phyloP scores from a whole-genome alignment of 352 stramenopile species.

The Phytopythium ostracodes region DNA sequence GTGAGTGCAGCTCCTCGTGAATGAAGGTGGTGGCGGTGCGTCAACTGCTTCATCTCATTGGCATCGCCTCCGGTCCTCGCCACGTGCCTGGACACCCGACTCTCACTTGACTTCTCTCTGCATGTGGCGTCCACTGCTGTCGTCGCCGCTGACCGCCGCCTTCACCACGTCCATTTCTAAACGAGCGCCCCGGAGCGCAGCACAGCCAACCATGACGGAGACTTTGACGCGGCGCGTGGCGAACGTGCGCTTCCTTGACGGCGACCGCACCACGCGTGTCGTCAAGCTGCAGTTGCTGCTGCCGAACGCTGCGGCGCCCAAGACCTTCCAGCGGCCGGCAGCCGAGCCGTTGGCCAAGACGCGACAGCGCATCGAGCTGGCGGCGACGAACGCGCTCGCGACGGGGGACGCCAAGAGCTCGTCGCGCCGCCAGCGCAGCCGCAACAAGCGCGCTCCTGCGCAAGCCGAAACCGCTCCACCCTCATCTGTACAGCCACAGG shows the following conservation, averaged over 20 bases:
- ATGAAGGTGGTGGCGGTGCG: slow-evolving; percentile 1
- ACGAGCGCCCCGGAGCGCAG: neutral
- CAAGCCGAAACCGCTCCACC: slow-evolving; percentile 7
- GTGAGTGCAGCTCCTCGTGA: slow-evolving; percentile 2
- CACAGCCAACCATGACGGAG: neutral
- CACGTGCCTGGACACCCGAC: too few relatives aligned
- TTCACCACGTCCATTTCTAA: neutral
- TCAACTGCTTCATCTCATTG: too few relatives aligned
- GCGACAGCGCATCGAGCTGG: slow-evolving; percentile 51
- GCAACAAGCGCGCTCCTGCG: slow-evolving; percentile 11
- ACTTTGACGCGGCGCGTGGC: slow-evolving; percentile 22
- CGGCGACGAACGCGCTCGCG: slow-evolving; percentile 21
- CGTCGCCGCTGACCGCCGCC: neutral
- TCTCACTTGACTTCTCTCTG: neutral
- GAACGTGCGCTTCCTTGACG: slow-evolving; percentile 40
- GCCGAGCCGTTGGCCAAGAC: slow-evolving; percentile 48
- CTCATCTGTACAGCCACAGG: neutral
- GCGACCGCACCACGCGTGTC: slow-evolving; percentile 9
- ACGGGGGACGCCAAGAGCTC: slow-evolving; percentile 9
- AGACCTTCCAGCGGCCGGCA: slow-evolving; percentile 42
- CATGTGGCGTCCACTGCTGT: neutral
- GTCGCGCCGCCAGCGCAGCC: slow-evolving; percentile 17
- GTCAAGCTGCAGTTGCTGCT: slow-evolving; percentile 50
- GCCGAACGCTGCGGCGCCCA: slow-evolving; percentile 28
- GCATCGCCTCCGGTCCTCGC: too few relatives aligned